A percentile compares a stretch with the other conserved stretches of the same genome.
phyloP scores from a whole-genome alignment of 2,329 filamentous ascomycete genomes.

The Myriosclerotinia duriaeana region DNA sequence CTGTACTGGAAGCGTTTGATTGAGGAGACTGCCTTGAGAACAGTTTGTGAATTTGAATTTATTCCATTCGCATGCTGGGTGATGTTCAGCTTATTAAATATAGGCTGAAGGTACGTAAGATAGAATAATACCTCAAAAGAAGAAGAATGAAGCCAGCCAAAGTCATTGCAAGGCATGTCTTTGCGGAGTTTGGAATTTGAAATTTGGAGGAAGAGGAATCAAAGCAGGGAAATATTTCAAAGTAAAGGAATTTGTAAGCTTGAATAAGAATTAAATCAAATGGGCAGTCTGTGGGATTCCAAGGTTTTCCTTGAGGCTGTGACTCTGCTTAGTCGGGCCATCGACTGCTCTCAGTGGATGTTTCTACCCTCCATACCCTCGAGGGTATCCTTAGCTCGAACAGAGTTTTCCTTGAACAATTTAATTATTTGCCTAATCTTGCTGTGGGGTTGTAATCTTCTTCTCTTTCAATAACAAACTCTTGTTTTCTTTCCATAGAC shows the following conservation, averaged over 20 bases:
- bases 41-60: too few relatives aligned
- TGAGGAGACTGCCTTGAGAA: too few relatives aligned
- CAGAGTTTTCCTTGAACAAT: neutral
- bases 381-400: slow-evolving; percentile 8
- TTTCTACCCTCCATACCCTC: slow-evolving; percentile 1
- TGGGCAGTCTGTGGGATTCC: neutral
- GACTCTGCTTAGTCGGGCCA: neutral
- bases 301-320: neutral
- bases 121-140: neutral
- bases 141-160: neutral
- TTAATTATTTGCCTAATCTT: neutral
- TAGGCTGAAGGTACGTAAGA: neutral
- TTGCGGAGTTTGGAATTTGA: neutral
- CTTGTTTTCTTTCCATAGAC: neutral
- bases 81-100: neutral
- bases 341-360: neutral
- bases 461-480: neutral
- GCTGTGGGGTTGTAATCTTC: neutral
- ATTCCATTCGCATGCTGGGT: neutral
- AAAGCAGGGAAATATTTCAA: neutral
- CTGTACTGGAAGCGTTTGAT: neutral
- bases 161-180: neutral
- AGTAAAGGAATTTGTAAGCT: neutral
- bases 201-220: neutral
- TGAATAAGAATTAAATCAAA: neutral